Evolutionary conservation across 148 eudicot species (phyloP).

Genomic region (Rhododendron ovatum): DNA sequence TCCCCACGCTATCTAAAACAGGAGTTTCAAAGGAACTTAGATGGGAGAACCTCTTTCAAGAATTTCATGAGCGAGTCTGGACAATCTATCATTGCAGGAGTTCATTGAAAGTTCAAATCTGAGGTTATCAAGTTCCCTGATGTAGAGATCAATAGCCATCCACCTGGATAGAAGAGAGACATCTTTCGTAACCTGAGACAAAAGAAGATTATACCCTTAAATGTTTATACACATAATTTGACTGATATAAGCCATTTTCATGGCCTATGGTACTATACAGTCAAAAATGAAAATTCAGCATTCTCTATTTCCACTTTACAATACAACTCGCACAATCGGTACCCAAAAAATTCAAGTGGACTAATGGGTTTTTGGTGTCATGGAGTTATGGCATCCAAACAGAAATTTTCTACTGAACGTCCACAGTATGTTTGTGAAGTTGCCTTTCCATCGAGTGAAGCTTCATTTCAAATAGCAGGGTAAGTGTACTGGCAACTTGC

Average conservation of each 20-base stretch:
- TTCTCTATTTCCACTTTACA: neutral
- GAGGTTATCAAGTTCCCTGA: conserved; percentile 77
- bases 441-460: neutral
- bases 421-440: neutral
- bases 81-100: conserved; percentile 55
- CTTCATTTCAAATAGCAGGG: neutral
- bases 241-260: neutral
- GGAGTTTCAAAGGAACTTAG: neutral
- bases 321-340: neutral
- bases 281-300: neutral
- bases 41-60: conserved; percentile 48
- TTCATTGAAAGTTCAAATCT: conserved; percentile 93
- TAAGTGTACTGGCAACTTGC: neutral
- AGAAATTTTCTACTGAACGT: neutral
- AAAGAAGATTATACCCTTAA: neutral
- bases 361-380: neutral
- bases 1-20: neutral
- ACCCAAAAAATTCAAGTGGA: neutral
- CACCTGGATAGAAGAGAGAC: conserved; percentile 88
- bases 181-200: conserved; percentile 75
- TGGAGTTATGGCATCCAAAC: neutral
- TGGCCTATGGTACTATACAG: neutral
- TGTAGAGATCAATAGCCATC: conserved; percentile 94
- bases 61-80: conserved; percentile 55
- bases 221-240: neutral